Evolutionary conservation across 345 rosid species (phyloP).

Genomic region (Excoecaria cochinchinensis): DNA sequence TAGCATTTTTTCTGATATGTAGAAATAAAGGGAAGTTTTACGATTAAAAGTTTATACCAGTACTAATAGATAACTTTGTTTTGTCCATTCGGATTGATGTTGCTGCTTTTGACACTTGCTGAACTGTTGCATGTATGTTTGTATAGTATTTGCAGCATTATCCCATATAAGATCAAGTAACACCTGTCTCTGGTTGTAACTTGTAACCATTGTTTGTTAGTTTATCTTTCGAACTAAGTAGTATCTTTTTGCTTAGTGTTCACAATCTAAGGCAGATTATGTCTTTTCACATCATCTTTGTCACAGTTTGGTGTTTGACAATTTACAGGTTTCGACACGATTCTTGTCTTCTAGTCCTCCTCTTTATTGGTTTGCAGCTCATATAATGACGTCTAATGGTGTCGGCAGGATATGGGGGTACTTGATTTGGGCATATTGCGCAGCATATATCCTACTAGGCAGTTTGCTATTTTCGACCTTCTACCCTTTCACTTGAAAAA

Average conservation of each 20-base stretch:
- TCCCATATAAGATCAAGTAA: not conserved
- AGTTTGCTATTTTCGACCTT: conserved; percentile 82
- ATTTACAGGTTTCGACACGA: conserved; percentile 76
- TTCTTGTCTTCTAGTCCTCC: conserved; percentile 89
- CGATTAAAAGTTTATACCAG: not conserved
- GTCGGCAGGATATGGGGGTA: conserved; percentile 51
- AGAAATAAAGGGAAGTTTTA: not conserved
- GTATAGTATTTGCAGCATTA: not conserved
- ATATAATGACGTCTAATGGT: conserved; percentile 38
- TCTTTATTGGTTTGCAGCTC: conserved; percentile 84
- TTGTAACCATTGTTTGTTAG: not conserved
- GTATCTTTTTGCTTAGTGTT: not conserved
- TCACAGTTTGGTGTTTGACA: conserved; percentile 3
- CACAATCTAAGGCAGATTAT: not conserved
- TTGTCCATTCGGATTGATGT: not conserved
- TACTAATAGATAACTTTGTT: not conserved
- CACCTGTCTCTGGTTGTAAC: not conserved
- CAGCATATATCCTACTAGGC: conserved; percentile 79
- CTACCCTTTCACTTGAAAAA: conserved; percentile 77
- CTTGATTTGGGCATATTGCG: conserved; percentile 64
- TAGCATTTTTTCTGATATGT: not conserved
- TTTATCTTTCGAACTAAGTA: not conserved
- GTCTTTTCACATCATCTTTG: not conserved
- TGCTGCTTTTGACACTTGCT: not conserved
- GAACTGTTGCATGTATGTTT: not conserved